phyloP scores from a whole-genome alignment of 371 early-diverging fungal species.

The Mortierella sp. region DNA sequence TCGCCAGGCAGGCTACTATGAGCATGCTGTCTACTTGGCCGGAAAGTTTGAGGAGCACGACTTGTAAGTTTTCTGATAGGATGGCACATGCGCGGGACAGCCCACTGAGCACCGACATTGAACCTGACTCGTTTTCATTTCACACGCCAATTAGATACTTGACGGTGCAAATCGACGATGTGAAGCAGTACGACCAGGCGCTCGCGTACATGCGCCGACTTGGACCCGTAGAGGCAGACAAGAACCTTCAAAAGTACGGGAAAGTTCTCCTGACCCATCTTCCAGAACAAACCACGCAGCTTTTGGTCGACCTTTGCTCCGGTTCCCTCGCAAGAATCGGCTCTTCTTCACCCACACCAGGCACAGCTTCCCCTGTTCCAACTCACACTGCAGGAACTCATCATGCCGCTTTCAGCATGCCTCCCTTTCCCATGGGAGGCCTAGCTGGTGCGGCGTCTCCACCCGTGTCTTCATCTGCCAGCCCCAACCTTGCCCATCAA shows the following conservation, averaged over 20 bases:
- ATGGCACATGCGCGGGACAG: not conserved
- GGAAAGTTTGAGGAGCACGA: slow-evolving; percentile 86
- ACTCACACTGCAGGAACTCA: slow-evolving; percentile 22
- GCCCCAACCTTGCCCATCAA: slow-evolving; percentile 24
- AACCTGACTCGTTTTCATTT: not conserved
- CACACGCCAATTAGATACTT: slow-evolving; percentile 64
- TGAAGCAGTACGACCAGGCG: slow-evolving; percentile 81
- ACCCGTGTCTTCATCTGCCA: slow-evolving; percentile 19
- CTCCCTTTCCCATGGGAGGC: slow-evolving; percentile 60
- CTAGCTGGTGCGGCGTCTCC: slow-evolving; percentile 24
- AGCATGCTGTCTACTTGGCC: slow-evolving; percentile 91
- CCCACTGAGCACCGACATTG: not conserved
- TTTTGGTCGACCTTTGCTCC: slow-evolving; percentile 83
- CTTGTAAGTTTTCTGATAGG: slow-evolving; percentile 63
- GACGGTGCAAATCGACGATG: slow-evolving; percentile 88
- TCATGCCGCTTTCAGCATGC: slow-evolving; percentile 53
- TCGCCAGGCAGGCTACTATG: slow-evolving; percentile 89
- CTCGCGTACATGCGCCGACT: slow-evolving; percentile 78
- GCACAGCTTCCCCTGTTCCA: slow-evolving; percentile 19
- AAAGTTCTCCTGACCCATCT: slow-evolving; percentile 78
- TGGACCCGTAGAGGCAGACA: slow-evolving; percentile 69
- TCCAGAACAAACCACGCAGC: slow-evolving; percentile 84
- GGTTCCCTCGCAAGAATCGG: slow-evolving; percentile 54
- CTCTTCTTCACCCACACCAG: slow-evolving; percentile 19
- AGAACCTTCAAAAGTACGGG: slow-evolving; percentile 83